A percentile compares a stretch with the other conserved stretches of the same genome.
These are phyloP conservation scores for Hymenoscyphus fructigenus DNA, from an alignment of 2,329 filamentous ascomycete genomes.

Conservation along the genomic window DNA sequence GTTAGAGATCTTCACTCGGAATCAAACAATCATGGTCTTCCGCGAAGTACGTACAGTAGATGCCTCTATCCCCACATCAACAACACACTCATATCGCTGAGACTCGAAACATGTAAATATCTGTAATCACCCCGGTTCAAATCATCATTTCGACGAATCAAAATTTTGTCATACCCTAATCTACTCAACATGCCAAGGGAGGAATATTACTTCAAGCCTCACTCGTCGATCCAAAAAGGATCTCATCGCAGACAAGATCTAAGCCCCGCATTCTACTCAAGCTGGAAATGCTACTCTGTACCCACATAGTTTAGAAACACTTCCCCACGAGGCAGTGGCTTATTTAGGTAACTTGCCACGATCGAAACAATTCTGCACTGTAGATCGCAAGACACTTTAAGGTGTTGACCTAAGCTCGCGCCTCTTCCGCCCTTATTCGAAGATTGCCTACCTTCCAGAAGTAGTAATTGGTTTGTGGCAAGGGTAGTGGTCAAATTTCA, in stretches of 20 bases:
- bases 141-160: not conserved
- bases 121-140: not conserved
- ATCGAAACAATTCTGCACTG: not conserved
- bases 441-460: not conserved
- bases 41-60: not conserved
- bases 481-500: not conserved
- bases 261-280: not conserved
- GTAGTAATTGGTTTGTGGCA: not conserved
- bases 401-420: not conserved
- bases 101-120: not conserved
- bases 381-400: not conserved
- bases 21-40: not conserved
- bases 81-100: not conserved
- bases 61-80: not conserved
- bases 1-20: not conserved
- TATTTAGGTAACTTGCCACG: not conserved
- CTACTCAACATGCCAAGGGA: not conserved
- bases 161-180: not conserved
- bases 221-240: not conserved
- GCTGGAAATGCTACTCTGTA: not conserved
- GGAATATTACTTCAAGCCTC: not conserved
- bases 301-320: not conserved
- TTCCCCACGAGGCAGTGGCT: not conserved
- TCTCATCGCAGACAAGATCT: not conserved
- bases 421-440: not conserved